Evolutionary conservation across 225 moss, liverwort and hornwort species (phyloP).

Genomic region (Polytrichum commune): DNA sequence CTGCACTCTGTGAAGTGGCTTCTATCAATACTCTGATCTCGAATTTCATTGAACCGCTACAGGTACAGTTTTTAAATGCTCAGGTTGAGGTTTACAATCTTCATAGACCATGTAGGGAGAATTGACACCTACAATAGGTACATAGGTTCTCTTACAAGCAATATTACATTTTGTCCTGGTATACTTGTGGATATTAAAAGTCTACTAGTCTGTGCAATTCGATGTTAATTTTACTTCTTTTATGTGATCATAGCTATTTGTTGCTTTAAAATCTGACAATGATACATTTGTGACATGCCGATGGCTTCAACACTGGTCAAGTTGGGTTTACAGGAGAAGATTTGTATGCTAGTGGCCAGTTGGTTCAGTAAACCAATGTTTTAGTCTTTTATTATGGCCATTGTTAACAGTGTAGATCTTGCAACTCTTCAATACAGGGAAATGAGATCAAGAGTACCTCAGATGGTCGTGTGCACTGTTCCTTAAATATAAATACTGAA

Average conservation of each 20-base stretch:
- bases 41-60: slow-evolving; percentile 93
- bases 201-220: neutral
- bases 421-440: slow-evolving; percentile 43
- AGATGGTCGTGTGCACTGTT: slow-evolving; percentile 91
- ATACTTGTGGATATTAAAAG: neutral
- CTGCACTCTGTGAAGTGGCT: slow-evolving; percentile 94
- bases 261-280: too few species aligned
- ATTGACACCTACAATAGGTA: too few species aligned
- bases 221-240: too few species aligned
- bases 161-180: neutral
- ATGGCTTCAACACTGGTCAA: too few species aligned
- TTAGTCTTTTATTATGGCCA: too few species aligned
- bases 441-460: slow-evolving; percentile 79
- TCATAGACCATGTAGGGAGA: neutral
- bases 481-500: slow-evolving; percentile 97
- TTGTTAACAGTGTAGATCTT: too few species aligned
- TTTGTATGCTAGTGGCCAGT: too few species aligned
- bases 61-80: slow-evolving; percentile 40
- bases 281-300: too few species aligned
- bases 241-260: too few species aligned
- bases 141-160: neutral
- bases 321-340: too few species aligned
- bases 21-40: slow-evolving; percentile 94
- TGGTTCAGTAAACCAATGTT: too few species aligned
- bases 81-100: neutral